A percentile compares a stretch with the other conserved stretches of the same genome.
These are phyloP conservation scores for Cryptosporidium muris DNA, from an alignment of 169 alveolate species.

Conservation along the genomic window DNA sequence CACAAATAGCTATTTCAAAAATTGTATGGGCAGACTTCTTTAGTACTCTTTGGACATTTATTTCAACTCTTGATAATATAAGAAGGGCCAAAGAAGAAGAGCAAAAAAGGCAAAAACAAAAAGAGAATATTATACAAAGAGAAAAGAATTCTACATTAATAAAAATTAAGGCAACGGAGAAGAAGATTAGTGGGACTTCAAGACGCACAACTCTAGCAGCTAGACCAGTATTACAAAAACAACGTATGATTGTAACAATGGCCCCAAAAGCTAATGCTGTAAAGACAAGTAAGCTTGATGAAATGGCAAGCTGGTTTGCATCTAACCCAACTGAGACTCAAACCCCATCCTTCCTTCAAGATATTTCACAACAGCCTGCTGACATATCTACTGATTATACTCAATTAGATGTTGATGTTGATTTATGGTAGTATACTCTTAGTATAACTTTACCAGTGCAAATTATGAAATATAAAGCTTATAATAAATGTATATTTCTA, in stretches of 20 bases:
- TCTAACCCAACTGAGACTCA: slow-evolving; percentile 10
- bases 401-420: slow-evolving; percentile 59
- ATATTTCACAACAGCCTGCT: slow-evolving; percentile 21
- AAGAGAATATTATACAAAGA: slow-evolving; percentile 77
- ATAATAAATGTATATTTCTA: too few relatives aligned
- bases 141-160: slow-evolving; percentile 69
- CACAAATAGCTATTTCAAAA: slow-evolving; percentile 84
- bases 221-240: slow-evolving; percentile 52
- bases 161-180: slow-evolving; percentile 42
- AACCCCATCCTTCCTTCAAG: slow-evolving; percentile 67
- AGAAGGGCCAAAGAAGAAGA: slow-evolving; percentile 83
- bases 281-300: slow-evolving; percentile 62
- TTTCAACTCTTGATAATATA: slow-evolving; percentile 81
- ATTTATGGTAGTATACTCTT: slow-evolving; percentile 25
- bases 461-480: too few relatives aligned
- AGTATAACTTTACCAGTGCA: too few relatives aligned
- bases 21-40: slow-evolving; percentile 85
- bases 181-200: slow-evolving; percentile 12
- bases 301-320: slow-evolving; percentile 72
- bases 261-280: slow-evolving; percentile 72
- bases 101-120: slow-evolving; percentile 77
- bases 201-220: slow-evolving; percentile 17
- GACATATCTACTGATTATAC: slow-evolving; percentile 36
- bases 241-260: slow-evolving; percentile 50
- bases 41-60: slow-evolving; percentile 83